These are phyloP conservation scores for Metschnikowia lochheadii DNA, from an alignment of 805 yeast species.

Conservation along the genomic window DNA sequence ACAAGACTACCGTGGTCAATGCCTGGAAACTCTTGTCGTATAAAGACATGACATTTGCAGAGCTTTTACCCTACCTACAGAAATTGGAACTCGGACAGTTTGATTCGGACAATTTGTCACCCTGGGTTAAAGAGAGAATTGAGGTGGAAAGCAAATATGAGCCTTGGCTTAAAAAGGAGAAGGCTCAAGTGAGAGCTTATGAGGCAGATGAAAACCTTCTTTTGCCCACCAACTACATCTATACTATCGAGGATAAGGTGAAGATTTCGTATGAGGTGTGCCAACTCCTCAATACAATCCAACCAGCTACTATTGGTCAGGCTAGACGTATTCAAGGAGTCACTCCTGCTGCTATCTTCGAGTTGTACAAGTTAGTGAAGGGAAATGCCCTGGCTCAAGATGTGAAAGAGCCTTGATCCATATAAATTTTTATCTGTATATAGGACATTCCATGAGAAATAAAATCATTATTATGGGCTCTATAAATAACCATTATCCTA, in stretches of 20 bases:
- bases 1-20: conserved; percentile 28
- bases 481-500: neutral
- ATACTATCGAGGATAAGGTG: conserved; percentile 46
- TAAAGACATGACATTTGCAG: conserved; percentile 35
- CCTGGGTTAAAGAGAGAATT: conserved; percentile 53
- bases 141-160: conserved; percentile 79
- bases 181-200: conserved; percentile 67
- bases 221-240: conserved; percentile 68
- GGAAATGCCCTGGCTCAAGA: conserved; percentile 14
- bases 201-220: conserved; percentile 74
- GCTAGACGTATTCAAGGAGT: conserved; percentile 93
- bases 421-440: neutral
- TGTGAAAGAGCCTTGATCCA: neutral
- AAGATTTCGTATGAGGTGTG: conserved; percentile 74
- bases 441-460: neutral
- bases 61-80: conserved; percentile 27
- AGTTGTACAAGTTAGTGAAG: conserved; percentile 56
- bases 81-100: conserved; percentile 17
- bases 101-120: conserved; percentile 23
- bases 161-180: conserved; percentile 74
- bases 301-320: conserved; percentile 90
- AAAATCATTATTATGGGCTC: neutral
- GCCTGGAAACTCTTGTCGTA: conserved; percentile 74
- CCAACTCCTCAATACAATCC: conserved; percentile 60
- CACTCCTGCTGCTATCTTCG: conserved; percentile 89